phyloP scores from a whole-genome alignment of 257 asterid species.

The Dorcoceras hygrometricum region DNA sequence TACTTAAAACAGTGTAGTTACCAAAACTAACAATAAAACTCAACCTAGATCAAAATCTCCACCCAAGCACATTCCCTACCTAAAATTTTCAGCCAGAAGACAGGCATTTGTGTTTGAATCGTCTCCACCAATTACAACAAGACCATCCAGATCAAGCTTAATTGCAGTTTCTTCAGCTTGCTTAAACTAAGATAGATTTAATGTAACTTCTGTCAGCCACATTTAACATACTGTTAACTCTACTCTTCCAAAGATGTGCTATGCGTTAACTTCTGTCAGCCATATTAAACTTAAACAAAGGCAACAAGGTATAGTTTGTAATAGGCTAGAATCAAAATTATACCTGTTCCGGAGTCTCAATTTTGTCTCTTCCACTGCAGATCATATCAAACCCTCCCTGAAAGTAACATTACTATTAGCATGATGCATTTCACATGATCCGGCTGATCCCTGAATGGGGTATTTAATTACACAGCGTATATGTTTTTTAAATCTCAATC shows the following conservation, averaged over 20 bases:
- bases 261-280: conserved; percentile 26
- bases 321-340: not conserved
- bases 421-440: not conserved
- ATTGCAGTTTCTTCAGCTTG: conserved; percentile 71
- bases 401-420: conserved; percentile 19
- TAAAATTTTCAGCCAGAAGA: conserved; percentile 70
- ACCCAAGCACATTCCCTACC: conserved; percentile 29
- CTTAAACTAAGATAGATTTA: conserved; percentile 49
- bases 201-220: conserved; percentile 22
- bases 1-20: not conserved
- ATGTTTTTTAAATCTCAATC: not conserved
- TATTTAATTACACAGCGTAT: not conserved
- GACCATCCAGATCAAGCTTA: conserved; percentile 74
- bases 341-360: conserved; percentile 87
- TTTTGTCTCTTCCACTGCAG: conserved; percentile 77
- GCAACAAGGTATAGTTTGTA: not conserved
- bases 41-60: conserved; percentile 7
- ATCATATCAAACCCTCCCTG: conserved; percentile 88
- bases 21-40: not conserved
- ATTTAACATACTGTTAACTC: not conserved
- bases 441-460: too few species aligned
- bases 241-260: too few species aligned
- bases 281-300: not conserved
- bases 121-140: conserved; percentile 81
- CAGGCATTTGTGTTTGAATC: conserved; percentile 85